Percentiles rank a stretch among this genome's conserved stretches.
Conservation (phyloP, 345 rosid species). For the Brassica juncea region DNA sequence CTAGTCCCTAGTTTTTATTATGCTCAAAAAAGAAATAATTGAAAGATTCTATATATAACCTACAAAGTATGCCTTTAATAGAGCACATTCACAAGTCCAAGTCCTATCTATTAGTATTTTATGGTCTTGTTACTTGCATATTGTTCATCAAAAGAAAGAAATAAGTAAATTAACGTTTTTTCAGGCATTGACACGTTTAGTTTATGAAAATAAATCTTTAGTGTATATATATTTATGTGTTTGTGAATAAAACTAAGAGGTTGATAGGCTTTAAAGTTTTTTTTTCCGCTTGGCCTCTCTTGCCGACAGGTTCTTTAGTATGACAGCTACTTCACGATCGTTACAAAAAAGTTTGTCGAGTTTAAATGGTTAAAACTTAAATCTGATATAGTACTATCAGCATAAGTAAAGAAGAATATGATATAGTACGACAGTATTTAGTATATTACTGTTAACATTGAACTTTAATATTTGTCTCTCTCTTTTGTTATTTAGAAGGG, state of each 20-base stretch:
- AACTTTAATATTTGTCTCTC: neutral
- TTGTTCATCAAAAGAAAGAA: conserved; percentile 8
- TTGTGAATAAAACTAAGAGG: conserved; percentile 23
- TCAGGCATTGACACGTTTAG: conserved; percentile 36
- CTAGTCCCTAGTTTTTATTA: conserved; percentile 31
- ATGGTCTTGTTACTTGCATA: conserved; percentile 16
- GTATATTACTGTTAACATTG: neutral
- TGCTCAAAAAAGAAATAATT: conserved; percentile 30
- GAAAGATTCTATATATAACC: conserved; percentile 33
- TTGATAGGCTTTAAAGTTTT: conserved; percentile 27
- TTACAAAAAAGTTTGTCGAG: conserved; percentile 21
- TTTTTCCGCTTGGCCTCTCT: conserved; percentile 5
- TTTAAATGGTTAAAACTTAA: conserved; percentile 7
- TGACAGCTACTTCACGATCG: conserved; percentile 40
- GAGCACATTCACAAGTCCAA: conserved; percentile 25
- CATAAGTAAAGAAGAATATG: neutral
- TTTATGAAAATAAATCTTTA: conserved; percentile 8
- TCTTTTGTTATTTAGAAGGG: neutral
- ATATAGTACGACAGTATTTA: neutral
- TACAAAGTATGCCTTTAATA: conserved; percentile 36
- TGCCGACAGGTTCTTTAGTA: conserved; percentile 36
- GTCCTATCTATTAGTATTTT: conserved; percentile 16
- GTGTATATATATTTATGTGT: neutral
- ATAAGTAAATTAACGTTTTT: neutral
- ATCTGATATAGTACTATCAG: neutral